phyloP scores from a whole-genome alignment of 495 filamentous ascomycete species.

The Aspergillus egyptiacus region DNA sequence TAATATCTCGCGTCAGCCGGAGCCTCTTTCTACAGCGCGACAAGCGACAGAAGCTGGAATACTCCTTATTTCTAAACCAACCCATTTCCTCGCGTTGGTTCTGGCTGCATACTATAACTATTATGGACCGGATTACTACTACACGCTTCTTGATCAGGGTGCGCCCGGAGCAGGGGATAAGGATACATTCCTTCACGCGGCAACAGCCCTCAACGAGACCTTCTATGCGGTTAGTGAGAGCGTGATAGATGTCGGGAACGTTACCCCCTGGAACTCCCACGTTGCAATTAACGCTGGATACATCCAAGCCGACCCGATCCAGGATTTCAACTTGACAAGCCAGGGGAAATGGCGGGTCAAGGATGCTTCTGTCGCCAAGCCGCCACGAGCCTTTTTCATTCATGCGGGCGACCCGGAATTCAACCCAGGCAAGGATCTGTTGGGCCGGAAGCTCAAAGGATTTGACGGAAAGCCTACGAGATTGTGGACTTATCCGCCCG shows the following conservation, averaged over 20 bases:
- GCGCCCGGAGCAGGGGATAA: conserved; percentile 50
- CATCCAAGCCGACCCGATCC: conserved; percentile 29
- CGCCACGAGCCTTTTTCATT: conserved; percentile 32
- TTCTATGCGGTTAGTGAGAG: conserved; percentile 37
- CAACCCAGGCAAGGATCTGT: conserved; percentile 26
- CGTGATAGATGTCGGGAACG: conserved; percentile 18
- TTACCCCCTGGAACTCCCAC: conserved; percentile 8
- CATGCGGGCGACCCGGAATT: conserved; percentile 40
- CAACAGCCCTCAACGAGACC: conserved; percentile 32
- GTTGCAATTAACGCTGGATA: conserved; percentile 20
- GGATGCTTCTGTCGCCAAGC: conserved; percentile 14
- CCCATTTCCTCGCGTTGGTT: conserved; percentile 40
- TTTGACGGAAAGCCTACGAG: conserved; percentile 5
- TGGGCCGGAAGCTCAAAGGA: conserved; percentile 2
- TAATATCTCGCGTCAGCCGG: conserved; percentile 37
- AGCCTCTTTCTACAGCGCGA: conserved; percentile 19
- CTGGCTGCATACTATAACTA: conserved; percentile 53
- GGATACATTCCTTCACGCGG: conserved; percentile 50
- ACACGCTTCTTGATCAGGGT: conserved; percentile 45
- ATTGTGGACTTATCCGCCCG: conserved; percentile 10
- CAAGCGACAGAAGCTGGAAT: conserved; percentile 45
- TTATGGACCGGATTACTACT: conserved; percentile 47
- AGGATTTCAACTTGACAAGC: conserved; percentile 26
- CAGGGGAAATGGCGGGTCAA: conserved; percentile 18
- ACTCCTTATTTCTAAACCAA: conserved; percentile 43